Conservation (phyloP, 2,329 filamentous ascomycete species). For the Ceratocystiopsis minuta region DNA sequence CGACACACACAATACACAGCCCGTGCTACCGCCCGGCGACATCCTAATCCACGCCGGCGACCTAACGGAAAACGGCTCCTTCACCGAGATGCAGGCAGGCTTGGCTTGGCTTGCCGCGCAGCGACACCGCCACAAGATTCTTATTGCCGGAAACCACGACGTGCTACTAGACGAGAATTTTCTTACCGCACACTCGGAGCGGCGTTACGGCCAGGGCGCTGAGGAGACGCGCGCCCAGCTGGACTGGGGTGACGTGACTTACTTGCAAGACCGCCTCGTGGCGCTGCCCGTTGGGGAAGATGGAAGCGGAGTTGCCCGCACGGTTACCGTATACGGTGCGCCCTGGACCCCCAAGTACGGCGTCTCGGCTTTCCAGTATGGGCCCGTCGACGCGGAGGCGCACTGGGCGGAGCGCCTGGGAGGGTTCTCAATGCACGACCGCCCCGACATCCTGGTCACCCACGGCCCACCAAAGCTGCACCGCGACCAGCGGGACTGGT, state of each 20-base stretch:
- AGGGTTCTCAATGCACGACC: background rate
- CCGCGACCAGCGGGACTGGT: conserved; percentile 11
- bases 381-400: conserved; percentile 1
- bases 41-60: conserved; percentile 25
- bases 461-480: conserved; percentile 13
- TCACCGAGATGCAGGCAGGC: conserved; percentile 19
- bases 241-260: conserved; percentile 10
- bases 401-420: conserved; percentile 8
- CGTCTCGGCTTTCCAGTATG: conserved; percentile 13
- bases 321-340: conserved; percentile 10
- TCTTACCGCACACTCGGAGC: conserved; percentile 2
- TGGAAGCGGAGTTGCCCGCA: background rate
- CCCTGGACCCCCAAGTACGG: conserved; percentile 12
- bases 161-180: conserved; percentile 8
- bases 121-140: conserved; percentile 19
- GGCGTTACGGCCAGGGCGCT: conserved; percentile 8
- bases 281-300: background rate
- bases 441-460: conserved; percentile 11
- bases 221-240: conserved; percentile 6
- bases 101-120: conserved; percentile 18
- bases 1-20: conserved; percentile 22
- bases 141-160: conserved; percentile 15
- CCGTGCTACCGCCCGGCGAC: conserved; percentile 19
- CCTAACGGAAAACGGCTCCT: conserved; percentile 20
- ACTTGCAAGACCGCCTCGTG: conserved; percentile 8